These are phyloP conservation scores for Candida hungchunana DNA, from an alignment of 805 yeast species.

Conservation along the genomic window DNA sequence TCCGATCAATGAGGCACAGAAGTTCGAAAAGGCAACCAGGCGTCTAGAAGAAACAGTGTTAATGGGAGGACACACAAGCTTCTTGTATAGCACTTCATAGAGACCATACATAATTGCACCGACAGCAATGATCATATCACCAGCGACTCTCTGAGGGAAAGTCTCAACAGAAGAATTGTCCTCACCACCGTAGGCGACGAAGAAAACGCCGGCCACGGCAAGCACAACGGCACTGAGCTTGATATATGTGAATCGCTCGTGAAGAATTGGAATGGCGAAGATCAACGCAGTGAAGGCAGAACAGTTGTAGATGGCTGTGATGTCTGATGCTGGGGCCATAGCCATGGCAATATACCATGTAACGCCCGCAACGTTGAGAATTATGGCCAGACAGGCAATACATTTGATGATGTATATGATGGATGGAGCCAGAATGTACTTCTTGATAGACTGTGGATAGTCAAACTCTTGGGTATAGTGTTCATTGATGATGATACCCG, in stretches of 20 bases:
- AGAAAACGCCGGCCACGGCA: conserved; percentile 71
- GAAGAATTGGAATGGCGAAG: conserved; percentile 71
- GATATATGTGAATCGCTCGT: conserved; percentile 58
- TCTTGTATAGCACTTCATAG: conserved; percentile 81
- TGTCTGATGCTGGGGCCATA: conserved; percentile 76
- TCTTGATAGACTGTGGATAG: conserved; percentile 12
- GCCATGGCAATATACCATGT: conserved; percentile 87
- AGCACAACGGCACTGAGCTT: conserved; percentile 65
- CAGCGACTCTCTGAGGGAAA: conserved; percentile 60
- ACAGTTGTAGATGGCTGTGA: conserved; percentile 87
- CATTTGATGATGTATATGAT: conserved; percentile 39
- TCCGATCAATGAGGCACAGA: conserved; percentile 68
- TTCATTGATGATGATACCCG: conserved; percentile 19
- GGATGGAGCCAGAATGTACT: conserved; percentile 13
- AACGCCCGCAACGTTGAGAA: conserved; percentile 70
- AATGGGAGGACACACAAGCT: conserved; percentile 67
- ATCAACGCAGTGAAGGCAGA: conserved; percentile 86
- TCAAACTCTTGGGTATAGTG: conserved; percentile 15
- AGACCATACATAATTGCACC: conserved; percentile 81
- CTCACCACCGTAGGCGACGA: conserved; percentile 67
- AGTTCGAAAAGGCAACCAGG: conserved; percentile 78
- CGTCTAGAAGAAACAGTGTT: conserved; percentile 57
- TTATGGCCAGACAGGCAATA: conserved; percentile 43
- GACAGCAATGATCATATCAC: conserved; percentile 62
- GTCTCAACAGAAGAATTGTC: conserved; percentile 16